A percentile compares a stretch with the other conserved stretches of the same genome.
Conservation (phyloP, 75 land plant genomes). For the Pseudotsuga menziesii region DNA sequence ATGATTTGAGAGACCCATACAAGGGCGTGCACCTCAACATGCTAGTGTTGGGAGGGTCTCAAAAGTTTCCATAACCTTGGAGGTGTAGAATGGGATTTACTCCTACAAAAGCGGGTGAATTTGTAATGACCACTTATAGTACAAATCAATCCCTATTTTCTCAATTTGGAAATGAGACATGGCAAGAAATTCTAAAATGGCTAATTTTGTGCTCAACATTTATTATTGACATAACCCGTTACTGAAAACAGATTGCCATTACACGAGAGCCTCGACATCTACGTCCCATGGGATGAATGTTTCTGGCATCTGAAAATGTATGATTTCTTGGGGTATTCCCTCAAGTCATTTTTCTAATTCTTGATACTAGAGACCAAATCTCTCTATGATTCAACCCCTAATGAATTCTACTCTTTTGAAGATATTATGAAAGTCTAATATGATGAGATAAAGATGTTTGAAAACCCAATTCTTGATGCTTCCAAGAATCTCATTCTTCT, state of each 20-base stretch:
- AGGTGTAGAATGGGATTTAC: constrained; percentile 41
- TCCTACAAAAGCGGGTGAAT: constrained; percentile 29
- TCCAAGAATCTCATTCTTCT: constrained; percentile 21
- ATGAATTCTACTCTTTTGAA: constrained; percentile 54
- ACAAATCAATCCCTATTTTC: no score
- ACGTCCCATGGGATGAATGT: constrained; percentile 87
- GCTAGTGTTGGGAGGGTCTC: constrained; percentile 43
- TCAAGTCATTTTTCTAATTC: constrained; percentile 31
- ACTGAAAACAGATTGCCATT: constrained; percentile 52
- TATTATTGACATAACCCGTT: constrained; percentile 39
- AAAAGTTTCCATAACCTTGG: constrained; percentile 44
- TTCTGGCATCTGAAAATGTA: constrained; percentile 71
- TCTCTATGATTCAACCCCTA: constrained; percentile 33
- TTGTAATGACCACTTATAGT: no score
- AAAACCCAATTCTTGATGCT: constrained; percentile 4
- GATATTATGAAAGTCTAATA: constrained; percentile 57
- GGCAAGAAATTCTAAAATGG: no score
- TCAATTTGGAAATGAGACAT: no score
- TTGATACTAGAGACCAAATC: constrained; percentile 28
- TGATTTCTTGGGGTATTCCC: constrained; percentile 34
- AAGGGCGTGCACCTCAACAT: constrained; percentile 11
- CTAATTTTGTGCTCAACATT: no score
- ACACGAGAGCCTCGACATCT: constrained; percentile 30
- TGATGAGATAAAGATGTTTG: constrained; percentile 34
- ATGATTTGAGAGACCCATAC: constrained; percentile 48